phyloP scores from a whole-genome alignment of 2,329 filamentous ascomycete genomes.

The Paraphoma sp. region DNA sequence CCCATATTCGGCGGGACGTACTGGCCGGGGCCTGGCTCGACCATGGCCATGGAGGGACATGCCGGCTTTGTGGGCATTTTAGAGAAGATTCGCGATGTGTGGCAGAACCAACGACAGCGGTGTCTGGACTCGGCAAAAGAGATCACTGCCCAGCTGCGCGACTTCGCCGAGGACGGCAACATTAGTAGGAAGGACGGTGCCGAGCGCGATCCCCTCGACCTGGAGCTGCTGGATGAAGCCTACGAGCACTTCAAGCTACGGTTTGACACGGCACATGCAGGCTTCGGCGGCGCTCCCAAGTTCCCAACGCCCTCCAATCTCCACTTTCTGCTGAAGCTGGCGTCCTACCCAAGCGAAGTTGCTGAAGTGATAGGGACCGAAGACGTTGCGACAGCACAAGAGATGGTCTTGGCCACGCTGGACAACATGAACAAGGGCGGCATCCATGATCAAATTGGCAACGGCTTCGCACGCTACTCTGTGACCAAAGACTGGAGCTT shows the following conservation, averaged over 20 bases:
- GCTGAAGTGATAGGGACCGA: slow-evolving; percentile 85
- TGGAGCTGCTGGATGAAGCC: slow-evolving; percentile 91
- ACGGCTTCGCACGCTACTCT: slow-evolving; percentile 84
- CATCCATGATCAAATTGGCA: slow-evolving; percentile 76
- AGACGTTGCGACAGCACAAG: slow-evolving; percentile 74
- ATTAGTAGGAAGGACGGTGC: slow-evolving; percentile 56
- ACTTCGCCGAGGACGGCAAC: slow-evolving; percentile 89
- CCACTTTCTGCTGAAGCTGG: slow-evolving; percentile 78
- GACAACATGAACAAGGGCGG: slow-evolving; percentile 77
- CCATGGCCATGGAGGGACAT: slow-evolving; percentile 57
- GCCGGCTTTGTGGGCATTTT: slow-evolving; percentile 85
- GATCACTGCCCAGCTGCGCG: slow-evolving; percentile 78
- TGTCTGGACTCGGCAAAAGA: slow-evolving; percentile 85
- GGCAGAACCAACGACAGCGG: slow-evolving; percentile 82
- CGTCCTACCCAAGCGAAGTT: slow-evolving; percentile 73
- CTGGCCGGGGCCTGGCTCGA: slow-evolving; percentile 81
- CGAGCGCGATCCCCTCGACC: slow-evolving; percentile 74
- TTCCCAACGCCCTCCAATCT: slow-evolving; percentile 89
- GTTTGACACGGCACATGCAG: slow-evolving; percentile 48
- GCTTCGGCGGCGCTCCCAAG: slow-evolving; percentile 79
- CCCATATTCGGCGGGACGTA: slow-evolving; percentile 97
- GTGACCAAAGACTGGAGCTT: slow-evolving; percentile 92
- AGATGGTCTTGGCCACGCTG: slow-evolving; percentile 83
- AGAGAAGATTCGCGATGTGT: slow-evolving; percentile 75
- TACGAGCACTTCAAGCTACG: slow-evolving; percentile 59